These are phyloP conservation scores for Nemania sp. DNA, from an alignment of 2,329 filamentous ascomycete genomes.

Conservation along the genomic window DNA sequence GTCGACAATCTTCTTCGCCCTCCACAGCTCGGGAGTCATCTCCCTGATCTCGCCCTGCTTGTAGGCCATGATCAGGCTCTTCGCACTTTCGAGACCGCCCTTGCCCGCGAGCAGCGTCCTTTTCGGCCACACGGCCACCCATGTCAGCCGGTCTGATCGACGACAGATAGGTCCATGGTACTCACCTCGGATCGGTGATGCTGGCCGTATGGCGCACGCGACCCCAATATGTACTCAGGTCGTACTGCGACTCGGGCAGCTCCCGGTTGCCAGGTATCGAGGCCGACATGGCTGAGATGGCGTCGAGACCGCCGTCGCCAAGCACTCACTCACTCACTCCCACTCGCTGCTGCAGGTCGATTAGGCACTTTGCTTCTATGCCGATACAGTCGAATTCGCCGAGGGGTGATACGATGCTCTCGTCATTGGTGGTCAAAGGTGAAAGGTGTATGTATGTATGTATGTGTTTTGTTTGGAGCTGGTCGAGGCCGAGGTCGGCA, in stretches of 20 bases:
- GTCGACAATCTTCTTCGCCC: conserved; percentile 95
- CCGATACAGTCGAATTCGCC: not conserved
- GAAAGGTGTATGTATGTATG: no score
- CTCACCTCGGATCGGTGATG: conserved; percentile 94
- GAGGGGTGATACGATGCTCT: not conserved
- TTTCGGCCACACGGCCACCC: not conserved
- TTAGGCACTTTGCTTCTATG: not conserved
- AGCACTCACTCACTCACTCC: conserved; percentile 16
- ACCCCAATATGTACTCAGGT: conserved; percentile 92
- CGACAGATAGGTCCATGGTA: conserved; percentile 11
- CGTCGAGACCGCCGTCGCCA: conserved; percentile 22
- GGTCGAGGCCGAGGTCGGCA: conserved; percentile 20
- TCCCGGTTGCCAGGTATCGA: conserved; percentile 73
- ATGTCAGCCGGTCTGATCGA: conserved; percentile 23
- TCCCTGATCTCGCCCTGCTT: conserved; percentile 78
- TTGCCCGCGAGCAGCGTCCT: conserved; percentile 86
- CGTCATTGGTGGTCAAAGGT: conserved; percentile 9
- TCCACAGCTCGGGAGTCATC: conserved; percentile 92
- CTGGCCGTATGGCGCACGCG: conserved; percentile 87
- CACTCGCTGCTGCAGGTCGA: not conserved
- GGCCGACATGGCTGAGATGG: conserved; percentile 59
- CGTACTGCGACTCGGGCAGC: conserved; percentile 88
- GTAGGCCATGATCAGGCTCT: conserved; percentile 79
- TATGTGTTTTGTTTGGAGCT: not conserved
- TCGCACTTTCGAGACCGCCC: conserved; percentile 82